Evolutionary conservation across 1,139 yeast genomes (phyloP), one percentile per base, ranked within the genome.

Genomic region (Blastobotrys raffinosifermentans): DNA sequence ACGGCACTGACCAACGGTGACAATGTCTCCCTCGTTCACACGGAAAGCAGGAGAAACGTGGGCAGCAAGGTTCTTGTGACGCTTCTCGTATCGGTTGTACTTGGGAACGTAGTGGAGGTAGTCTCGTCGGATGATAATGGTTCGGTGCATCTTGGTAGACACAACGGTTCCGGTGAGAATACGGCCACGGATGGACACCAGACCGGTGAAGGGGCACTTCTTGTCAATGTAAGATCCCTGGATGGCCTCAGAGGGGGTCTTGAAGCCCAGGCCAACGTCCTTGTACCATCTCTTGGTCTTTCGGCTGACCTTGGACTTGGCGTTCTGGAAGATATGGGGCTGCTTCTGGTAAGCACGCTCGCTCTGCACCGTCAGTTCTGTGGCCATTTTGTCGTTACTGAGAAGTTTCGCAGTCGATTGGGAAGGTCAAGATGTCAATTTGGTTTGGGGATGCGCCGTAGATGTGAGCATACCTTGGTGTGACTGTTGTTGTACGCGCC

Each of bases 321-420:
- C 87, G 93, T 93, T 91, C 77, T 89, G 89, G 94, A 91, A 93
- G 80, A 93, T 89, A 80, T 93, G 98, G 70, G 97, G 97, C 85
- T 91, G 98, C 97, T 91, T 93, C 83, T 91, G 98, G 96, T 82
- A 91, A 85, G 98, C 98, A 78, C 95, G 91, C 81, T 93, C 98
- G 70, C 96, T 84, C 83, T 91, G 99, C 77, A 93, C 99, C 72
- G 96, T 87, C 78, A 91, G 87, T 83, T 91, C 99, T 73, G 97
- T 84, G 72, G 97, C 94, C 97, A 91, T 91, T 76, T 75, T 75
- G 47, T 36, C 35, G n/a, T n/a, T n/a, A n/a, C n/a, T n/a, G n/a
- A n/a, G n/a, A n/a, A n/a, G n/a, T n/a, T n/a, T n/a, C n/a, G n/a
- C n/a, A n/a, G n/a, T n/a, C n/a, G n/a, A n/a, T n/a, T n/a, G n/a